These are phyloP conservation scores for Pleurotus platypus DNA, from an alignment of 768 basidiomycete species.

Conservation along the genomic window DNA sequence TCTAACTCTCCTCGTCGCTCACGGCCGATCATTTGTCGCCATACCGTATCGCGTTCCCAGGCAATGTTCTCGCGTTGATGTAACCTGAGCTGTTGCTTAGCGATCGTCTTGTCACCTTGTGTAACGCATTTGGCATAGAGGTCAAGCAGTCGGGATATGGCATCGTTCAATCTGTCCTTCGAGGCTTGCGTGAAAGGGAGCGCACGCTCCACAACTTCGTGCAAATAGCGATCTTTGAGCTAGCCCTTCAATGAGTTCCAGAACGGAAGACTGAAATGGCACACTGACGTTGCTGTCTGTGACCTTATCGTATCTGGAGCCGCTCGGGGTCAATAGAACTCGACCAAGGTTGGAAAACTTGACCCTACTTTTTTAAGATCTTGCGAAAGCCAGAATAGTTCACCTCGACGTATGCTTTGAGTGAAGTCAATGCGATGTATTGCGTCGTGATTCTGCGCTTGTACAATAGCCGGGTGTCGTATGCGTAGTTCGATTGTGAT, in stretches of 20 bases:
- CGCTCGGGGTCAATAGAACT: conserved; percentile 7
- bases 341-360: conserved; percentile 16
- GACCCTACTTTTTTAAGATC: conserved; percentile 82
- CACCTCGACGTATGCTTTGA: conserved; percentile 85
- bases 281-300: conserved; percentile 58
- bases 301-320: conserved; percentile 86
- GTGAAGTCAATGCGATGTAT: conserved; percentile 70
- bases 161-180: conserved; percentile 58
- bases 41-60: conserved; percentile 96
- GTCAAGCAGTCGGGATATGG: conserved; percentile 55
- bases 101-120: conserved; percentile 59
- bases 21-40: conserved; percentile 91
- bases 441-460: conserved; percentile 85
- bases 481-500: conserved; percentile 73
- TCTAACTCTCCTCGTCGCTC: conserved; percentile 64
- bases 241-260: conserved; percentile 18
- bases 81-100: conserved; percentile 78
- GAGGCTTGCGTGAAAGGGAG: conserved; percentile 65
- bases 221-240: conserved; percentile 79
- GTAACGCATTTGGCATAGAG: conserved; percentile 88
- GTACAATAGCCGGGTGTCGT: conserved; percentile 79
- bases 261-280: not conserved
- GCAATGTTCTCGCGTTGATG: conserved; percentile 92
- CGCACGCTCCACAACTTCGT: conserved; percentile 61
- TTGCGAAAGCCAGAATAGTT: conserved; percentile 94